Percentiles rank a stretch among this genome's conserved stretches.
phyloP scores from a whole-genome alignment of 1,139 yeast species.

The Spathaspora sp. region DNA sequence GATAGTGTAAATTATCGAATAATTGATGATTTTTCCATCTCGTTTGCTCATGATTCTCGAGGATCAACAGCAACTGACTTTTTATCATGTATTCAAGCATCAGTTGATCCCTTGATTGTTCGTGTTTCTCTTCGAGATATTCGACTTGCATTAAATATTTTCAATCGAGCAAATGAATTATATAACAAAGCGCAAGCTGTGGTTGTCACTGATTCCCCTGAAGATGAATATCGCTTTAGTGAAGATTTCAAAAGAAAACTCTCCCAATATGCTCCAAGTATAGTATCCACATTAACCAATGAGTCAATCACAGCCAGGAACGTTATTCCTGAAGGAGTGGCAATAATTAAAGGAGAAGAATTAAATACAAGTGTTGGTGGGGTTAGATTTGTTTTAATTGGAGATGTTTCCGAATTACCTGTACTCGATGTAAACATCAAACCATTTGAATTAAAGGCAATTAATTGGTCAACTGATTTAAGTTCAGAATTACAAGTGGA shows the following conservation, averaged over 20 bases:
- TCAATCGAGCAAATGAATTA: constrained; percentile 68
- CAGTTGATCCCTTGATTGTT: constrained; percentile 77
- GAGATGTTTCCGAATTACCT: constrained; percentile 93
- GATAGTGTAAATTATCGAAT: constrained; percentile 65
- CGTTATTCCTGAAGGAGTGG: constrained; percentile 22
- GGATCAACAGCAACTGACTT: constrained; percentile 58
- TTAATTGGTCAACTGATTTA: constrained; percentile 89
- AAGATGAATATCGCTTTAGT: constrained; percentile 42
- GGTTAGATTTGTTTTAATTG: constrained; percentile 80
- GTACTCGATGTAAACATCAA: constrained; percentile 77
- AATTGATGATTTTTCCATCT: constrained; percentile 84
- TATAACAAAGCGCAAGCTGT: constrained; percentile 31
- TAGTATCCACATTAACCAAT: constrained; percentile 44
- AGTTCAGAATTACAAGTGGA: constrained; percentile 71
- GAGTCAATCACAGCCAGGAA: constrained; percentile 7
- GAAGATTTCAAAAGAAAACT: constrained; percentile 61
- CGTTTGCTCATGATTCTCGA: constrained; percentile 70
- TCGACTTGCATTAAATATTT: constrained; percentile 69
- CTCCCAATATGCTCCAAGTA: constrained; percentile 67
- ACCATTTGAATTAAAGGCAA: constrained; percentile 70
- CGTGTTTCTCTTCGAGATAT: constrained; percentile 88
- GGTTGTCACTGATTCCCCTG: neutral
- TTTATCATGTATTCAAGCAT: constrained; percentile 64
- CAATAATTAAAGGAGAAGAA: constrained; percentile 68
- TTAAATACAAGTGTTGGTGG: constrained; percentile 76